Evolutionary conservation across 345 rosid genomes (phyloP), one percentile per base, ranked within the genome.

Genomic region (Moricandia arvensis): DNA sequence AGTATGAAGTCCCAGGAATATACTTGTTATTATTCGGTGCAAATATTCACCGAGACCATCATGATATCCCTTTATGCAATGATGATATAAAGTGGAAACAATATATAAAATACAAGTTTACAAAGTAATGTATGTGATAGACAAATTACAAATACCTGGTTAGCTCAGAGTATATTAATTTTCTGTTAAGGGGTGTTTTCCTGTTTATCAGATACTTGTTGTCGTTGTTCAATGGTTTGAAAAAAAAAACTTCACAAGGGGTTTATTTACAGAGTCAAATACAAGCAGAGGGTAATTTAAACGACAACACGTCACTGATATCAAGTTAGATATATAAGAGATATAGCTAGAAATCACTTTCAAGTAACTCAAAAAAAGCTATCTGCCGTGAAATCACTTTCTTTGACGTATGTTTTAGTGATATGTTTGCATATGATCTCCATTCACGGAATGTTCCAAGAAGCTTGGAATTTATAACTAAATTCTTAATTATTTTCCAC

Each of bases 371-470:
- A n/a, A n/a, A n/a, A n/a, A n/a, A n/a, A n/a, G n/a, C n/a, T n/a
- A n/a, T n/a, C n/a, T n/a, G n/a, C n/a, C n/a, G n/a, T n/a, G n/a
- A n/a, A n/a, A n/a, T n/a, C n/a, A n/a, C n/a, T n/a, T n/a, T 71
- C 51, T 15, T 64, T 21, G 12, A 11, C n/a, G 30, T 21, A 21
- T 21, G 24, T 13, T 17, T 37, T 41, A 58, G 51, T 5, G 41
- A 47, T 4, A 75, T 61, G 31, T 51, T 59, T 10, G 74, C 59
- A 61, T 68, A 69, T 57, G 41, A 57, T 6, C 54, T 45, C 43
- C 59, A 54, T 62, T 73, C 63, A 75, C 24, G 75, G 78, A 78
- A 78, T 84, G 73, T 83, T 81, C 81, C 84, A 61, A 73, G 45
- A 75, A 41, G 64, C 58, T 74, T 43, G 86, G 85, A 71, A 63